A percentile compares a stretch with the other conserved stretches of the same genome.
phyloP scores from a whole-genome alignment of 352 stramenopile species.

The Phytophthora multivora region DNA sequence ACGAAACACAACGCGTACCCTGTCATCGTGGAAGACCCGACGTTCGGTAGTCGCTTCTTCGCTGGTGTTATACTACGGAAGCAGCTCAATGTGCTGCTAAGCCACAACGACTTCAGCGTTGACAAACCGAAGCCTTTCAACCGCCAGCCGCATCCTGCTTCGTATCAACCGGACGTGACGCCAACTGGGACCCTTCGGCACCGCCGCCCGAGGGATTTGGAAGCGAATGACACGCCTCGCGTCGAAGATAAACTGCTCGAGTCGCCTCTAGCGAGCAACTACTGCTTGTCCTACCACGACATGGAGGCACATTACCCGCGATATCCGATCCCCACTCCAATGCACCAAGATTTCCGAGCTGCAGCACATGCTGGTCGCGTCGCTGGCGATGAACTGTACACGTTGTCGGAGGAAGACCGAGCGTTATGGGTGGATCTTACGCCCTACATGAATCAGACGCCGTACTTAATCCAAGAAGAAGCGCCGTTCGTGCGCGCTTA shows the following conservation, averaged over 20 bases:
- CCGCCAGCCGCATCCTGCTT: slow-evolving; percentile 61
- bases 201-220: slow-evolving; percentile 28
- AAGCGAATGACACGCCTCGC: slow-evolving; percentile 37
- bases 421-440: slow-evolving; percentile 94
- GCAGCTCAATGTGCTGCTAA: slow-evolving; percentile 80
- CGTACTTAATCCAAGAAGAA: slow-evolving; percentile 96
- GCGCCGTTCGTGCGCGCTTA: slow-evolving; percentile 96
- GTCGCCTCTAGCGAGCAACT: slow-evolving; percentile 38
- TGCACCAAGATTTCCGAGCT: slow-evolving; percentile 36
- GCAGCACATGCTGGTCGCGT: slow-evolving; percentile 31
- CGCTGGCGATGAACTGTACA: slow-evolving; percentile 53
- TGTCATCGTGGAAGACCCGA: slow-evolving; percentile 86
- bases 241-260: slow-evolving; percentile 54
- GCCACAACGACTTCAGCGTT: slow-evolving; percentile 61
- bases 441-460: slow-evolving; percentile 97
- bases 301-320: slow-evolving; percentile 86
- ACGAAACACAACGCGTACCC: slow-evolving; percentile 90
- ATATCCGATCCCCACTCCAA: slow-evolving; percentile 69
- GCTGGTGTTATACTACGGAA: slow-evolving; percentile 82
- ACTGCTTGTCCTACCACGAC: slow-evolving; percentile 80
- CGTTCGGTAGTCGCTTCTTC: slow-evolving; percentile 84
- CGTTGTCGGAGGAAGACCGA: slow-evolving; percentile 80
- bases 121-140: slow-evolving; percentile 81
- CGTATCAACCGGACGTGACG: slow-evolving; percentile 41
- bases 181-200: slow-evolving; percentile 30